Evolutionary conservation across 257 asterid genomes (phyloP).

Genomic region (Salvia miltiorrhiza): DNA sequence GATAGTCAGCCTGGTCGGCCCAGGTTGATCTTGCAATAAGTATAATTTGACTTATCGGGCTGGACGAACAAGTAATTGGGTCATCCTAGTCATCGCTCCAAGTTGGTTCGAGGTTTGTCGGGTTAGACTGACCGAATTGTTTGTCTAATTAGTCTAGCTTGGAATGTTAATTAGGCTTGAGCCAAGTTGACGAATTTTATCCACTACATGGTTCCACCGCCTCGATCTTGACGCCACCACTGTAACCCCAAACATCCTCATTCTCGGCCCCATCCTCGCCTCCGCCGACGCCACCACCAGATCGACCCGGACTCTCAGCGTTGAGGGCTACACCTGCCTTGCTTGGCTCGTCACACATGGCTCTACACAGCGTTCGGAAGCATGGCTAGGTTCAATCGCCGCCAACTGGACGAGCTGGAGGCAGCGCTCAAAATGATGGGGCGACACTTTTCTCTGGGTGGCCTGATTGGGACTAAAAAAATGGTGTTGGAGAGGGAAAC

Average conservation of each 20-base stretch:
- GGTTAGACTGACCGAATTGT: too few relatives aligned
- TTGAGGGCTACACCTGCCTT: slow-evolving; percentile 51
- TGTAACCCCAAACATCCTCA: slow-evolving; percentile 30
- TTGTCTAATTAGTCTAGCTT: too few relatives aligned
- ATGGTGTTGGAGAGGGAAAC: too few relatives aligned
- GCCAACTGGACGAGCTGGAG: slow-evolving; percentile 48
- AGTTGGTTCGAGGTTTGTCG: too few relatives aligned
- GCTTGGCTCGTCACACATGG: slow-evolving; percentile 55
- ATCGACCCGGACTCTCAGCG: too few relatives aligned
- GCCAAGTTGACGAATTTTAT: too few relatives aligned
- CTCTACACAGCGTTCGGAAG: slow-evolving; percentile 67
- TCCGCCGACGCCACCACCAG: slow-evolving; percentile 32
- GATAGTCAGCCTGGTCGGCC: too few relatives aligned
- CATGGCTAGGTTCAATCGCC: slow-evolving; percentile 36
- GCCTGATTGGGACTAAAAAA: slow-evolving; percentile 50
- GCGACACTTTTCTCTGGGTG: slow-evolving; percentile 56
- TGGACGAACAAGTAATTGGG: too few relatives aligned
- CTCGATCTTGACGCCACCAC: slow-evolving; percentile 27
- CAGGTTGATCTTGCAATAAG: too few relatives aligned
- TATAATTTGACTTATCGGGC: too few relatives aligned
- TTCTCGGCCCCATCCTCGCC: slow-evolving; percentile 40
- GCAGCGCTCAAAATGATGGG: slow-evolving; percentile 42
- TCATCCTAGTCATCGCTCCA: too few relatives aligned
- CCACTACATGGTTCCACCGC: slow-evolving; percentile 34
- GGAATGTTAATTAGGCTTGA: too few relatives aligned